Evolutionary conservation across 169 alveolate species (phyloP).

Genomic region (Sarcocystis neurona): DNA sequence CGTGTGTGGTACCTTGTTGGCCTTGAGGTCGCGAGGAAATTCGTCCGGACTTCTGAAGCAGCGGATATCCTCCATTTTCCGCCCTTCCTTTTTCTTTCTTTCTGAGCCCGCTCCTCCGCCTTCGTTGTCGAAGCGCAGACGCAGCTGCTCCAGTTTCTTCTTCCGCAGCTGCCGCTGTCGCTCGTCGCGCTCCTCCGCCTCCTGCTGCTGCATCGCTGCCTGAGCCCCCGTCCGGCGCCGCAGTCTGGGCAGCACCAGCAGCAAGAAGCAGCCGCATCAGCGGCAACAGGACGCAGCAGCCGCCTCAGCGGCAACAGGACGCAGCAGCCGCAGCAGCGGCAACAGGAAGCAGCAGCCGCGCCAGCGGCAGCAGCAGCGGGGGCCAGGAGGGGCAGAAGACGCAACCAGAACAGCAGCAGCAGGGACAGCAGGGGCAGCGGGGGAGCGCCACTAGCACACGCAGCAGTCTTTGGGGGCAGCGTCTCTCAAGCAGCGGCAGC

Average conservation of each 20-base stretch:
- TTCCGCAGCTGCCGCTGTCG: slow-evolving; percentile 48
- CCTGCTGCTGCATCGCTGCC: slow-evolving; percentile 35
- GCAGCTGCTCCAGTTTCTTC: slow-evolving; percentile 5
- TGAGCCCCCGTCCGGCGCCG: slow-evolving; percentile 24
- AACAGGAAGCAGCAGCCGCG: background rate
- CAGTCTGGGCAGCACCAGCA: background rate
- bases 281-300: background rate
- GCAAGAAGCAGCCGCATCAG: background rate
- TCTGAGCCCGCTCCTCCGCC: slow-evolving; percentile 31
- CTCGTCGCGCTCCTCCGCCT: slow-evolving; percentile 49
- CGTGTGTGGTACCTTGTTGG: slow-evolving; percentile 37
- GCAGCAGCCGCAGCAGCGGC: background rate
- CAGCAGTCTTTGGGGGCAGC: no score
- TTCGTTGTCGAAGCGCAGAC: slow-evolving; percentile 24
- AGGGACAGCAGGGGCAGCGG: no score
- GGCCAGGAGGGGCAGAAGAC: no score
- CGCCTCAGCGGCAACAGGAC: background rate
- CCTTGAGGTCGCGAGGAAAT: slow-evolving; percentile 49
- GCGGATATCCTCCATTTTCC: slow-evolving; percentile 46
- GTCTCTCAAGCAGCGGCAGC: no score
- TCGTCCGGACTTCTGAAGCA: slow-evolving; percentile 43
- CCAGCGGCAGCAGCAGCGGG: no score
- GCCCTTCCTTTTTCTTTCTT: slow-evolving; percentile 31
- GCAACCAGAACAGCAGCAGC: no score
- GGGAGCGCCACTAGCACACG: no score